Conservation (phyloP, 2,329 filamentous ascomycete genomes). For the Apiospora pterosperma region DNA sequence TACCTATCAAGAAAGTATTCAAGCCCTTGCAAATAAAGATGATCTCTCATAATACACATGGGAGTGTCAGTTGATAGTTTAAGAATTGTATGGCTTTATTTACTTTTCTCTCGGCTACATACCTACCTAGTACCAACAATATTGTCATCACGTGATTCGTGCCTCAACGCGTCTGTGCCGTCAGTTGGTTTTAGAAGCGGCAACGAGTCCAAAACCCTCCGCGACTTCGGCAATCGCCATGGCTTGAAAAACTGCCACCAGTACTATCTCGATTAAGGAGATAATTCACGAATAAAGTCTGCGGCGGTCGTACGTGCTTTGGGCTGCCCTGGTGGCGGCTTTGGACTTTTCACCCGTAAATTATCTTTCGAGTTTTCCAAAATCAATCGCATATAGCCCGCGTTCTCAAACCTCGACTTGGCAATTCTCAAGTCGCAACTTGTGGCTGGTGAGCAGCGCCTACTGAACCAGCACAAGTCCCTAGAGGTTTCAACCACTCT, state of each 20-base stretch:
- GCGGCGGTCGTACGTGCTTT: background rate
- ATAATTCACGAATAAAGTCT: background rate
- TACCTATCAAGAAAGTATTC: background rate
- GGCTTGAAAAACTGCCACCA: background rate
- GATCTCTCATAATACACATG: background rate
- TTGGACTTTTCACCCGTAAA: background rate
- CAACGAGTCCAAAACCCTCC: background rate
- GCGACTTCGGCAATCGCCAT: background rate
- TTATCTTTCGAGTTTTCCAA: background rate
- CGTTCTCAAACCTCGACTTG: constrained; percentile 5
- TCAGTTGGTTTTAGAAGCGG: background rate
- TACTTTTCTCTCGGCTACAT: background rate
- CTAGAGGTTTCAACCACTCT: background rate
- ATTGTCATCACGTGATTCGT: background rate
- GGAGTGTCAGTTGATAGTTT: background rate
- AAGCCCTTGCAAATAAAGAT: background rate
- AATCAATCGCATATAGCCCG: background rate
- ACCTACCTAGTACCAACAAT: no score
- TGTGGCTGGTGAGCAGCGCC: background rate
- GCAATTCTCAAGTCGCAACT: background rate
- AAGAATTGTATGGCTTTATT: background rate
- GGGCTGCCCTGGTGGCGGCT: background rate
- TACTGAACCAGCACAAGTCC: background rate
- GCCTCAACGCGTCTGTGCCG: background rate
- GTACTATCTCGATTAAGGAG: background rate